phyloP scores from a whole-genome alignment of 164 flowering plant genomes.

The Akebia trifoliata region DNA sequence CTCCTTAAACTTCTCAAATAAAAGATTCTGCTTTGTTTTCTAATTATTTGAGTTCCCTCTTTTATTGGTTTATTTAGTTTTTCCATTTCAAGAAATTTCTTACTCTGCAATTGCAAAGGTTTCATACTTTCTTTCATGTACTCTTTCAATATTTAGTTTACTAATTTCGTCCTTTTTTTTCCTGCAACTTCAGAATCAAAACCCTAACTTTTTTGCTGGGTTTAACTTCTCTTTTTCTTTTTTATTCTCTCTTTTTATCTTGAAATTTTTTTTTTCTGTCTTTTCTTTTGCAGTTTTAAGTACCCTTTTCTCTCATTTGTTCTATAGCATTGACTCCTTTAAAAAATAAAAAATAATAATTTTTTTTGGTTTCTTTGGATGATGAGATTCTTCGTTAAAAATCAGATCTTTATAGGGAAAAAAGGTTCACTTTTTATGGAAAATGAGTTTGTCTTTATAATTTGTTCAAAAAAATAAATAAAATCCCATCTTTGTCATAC shows the following conservation, averaged over 20 bases:
- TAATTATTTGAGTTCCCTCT: conserved; percentile 7
- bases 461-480: conserved; percentile 13
- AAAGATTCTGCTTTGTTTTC: neutral
- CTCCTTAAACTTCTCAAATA: no score
- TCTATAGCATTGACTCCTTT: conserved; percentile 15
- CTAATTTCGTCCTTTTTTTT: conserved; percentile 27
- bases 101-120: conserved; percentile 17
- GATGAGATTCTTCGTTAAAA: conserved; percentile 27
- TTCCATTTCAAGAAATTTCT: conserved; percentile 17
- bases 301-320: neutral
- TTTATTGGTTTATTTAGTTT: conserved; percentile 3
- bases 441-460: conserved; percentile 45
- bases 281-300: conserved; percentile 3
- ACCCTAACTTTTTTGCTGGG: no score
- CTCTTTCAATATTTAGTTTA: conserved; percentile 27
- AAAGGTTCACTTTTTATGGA: conserved; percentile 41
- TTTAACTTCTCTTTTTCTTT: no score
- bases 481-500: conserved; percentile 7
- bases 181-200: conserved; percentile 16
- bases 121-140: conserved; percentile 29
- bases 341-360: no score
- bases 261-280: conserved; percentile 7
- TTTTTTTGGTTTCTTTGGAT: no score
- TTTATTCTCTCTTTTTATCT: neutral
- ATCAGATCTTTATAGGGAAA: conserved; percentile 27